A percentile compares a stretch with the other conserved stretches of the same genome.
Evolutionary conservation across 2,329 filamentous ascomycete species (phyloP).

Genomic region (Neonectria hederae): DNA sequence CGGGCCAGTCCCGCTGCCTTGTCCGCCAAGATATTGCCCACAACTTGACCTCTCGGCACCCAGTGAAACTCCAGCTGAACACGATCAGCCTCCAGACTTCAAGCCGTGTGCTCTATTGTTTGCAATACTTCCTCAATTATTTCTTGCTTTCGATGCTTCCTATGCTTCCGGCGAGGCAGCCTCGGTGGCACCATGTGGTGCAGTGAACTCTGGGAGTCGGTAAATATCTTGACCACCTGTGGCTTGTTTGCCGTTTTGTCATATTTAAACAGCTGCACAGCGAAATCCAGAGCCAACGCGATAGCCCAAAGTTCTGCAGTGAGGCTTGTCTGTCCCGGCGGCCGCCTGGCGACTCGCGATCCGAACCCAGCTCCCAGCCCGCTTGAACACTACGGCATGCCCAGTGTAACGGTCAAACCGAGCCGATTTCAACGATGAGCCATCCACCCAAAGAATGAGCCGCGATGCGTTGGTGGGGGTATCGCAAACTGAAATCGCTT

Average conservation of each 20-base stretch:
- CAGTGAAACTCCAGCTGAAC: slow-evolving; percentile 30
- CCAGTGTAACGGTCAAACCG: neutral
- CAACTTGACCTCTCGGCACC: slow-evolving; percentile 22
- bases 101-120: neutral
- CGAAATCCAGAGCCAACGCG: slow-evolving; percentile 21
- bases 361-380: slow-evolving; percentile 20
- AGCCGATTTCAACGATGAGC: neutral
- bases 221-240: slow-evolving; percentile 25
- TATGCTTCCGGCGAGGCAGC: neutral
- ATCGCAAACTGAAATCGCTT: neutral
- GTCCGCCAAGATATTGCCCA: slow-evolving; percentile 25
- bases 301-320: slow-evolving; percentile 26
- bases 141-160: neutral
- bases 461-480: neutral
- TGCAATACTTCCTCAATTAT: neutral
- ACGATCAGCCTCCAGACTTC: slow-evolving; percentile 1
- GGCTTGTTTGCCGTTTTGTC: neutral
- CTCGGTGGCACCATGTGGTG: neutral
- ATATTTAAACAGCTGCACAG: neutral
- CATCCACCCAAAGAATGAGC: slow-evolving; percentile 24
- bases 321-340: neutral
- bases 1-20: slow-evolving; percentile 12
- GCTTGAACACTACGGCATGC: slow-evolving; percentile 11
- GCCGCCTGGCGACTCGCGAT: slow-evolving; percentile 6
- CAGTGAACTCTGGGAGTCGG: slow-evolving; percentile 11